These are phyloP conservation scores for Fomitopsis betulina DNA, from an alignment of 1,284 basidiomycete species.

Conservation along the genomic window DNA sequence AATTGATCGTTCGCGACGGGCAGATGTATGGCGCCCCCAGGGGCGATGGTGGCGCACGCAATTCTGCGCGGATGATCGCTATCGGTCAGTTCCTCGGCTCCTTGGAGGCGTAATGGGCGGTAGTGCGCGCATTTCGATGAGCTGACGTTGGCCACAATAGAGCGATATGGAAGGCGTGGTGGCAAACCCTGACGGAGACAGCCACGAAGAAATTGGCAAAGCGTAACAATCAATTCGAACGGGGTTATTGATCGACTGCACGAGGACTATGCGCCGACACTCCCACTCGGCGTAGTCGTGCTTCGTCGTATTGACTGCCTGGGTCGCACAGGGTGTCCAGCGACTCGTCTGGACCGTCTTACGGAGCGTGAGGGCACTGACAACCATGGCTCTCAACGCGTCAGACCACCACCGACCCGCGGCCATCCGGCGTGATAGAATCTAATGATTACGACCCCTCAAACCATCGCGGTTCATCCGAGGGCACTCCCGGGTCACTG, in stretches of 20 bases:
- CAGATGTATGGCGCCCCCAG: not conserved
- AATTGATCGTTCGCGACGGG: not conserved
- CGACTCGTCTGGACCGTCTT: constrained; percentile 1
- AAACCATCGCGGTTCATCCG: not conserved
- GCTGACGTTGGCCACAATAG: not conserved
- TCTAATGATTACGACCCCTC: constrained; percentile 3
- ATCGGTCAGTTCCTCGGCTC: not conserved
- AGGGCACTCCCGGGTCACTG: not conserved
- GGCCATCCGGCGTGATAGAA: constrained; percentile 1
- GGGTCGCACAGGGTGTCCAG: not conserved
- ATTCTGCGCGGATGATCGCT: not conserved
- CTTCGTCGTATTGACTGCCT: not conserved
- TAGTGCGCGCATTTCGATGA: not conserved
- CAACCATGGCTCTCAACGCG: not conserved
- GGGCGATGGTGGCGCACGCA: not conserved
- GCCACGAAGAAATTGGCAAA: not conserved
- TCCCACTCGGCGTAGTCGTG: not conserved
- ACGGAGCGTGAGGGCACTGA: constrained; percentile 1
- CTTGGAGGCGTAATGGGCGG: not conserved
- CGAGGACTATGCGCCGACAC: not conserved
- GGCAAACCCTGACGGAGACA: not conserved
- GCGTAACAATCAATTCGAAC: not conserved
- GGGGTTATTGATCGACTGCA: not conserved
- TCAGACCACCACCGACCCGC: not conserved
- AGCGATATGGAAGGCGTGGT: not conserved